Base-by-base conservation (phyloP, 257 asterid species). In the Fraxinus cuspidata region DNA sequence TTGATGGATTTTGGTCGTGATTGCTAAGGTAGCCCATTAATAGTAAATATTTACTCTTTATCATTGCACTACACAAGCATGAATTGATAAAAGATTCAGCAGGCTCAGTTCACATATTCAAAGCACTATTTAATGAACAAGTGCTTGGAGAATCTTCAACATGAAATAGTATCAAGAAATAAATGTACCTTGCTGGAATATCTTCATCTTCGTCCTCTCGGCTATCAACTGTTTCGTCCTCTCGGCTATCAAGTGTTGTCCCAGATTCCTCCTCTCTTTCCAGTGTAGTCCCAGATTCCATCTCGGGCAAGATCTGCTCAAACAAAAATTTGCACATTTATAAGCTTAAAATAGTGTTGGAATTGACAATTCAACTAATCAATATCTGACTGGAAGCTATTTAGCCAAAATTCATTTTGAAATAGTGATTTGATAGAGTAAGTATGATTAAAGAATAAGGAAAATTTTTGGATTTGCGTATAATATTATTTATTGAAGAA, bases 141-240 rank as follows among this genome's bases (percentile, higher is more conserved):
- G 16, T 42, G 16, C 18, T 5, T 42, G 18, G 51, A 42, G n/a
- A 47, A 15, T 9, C 25, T 56, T 56, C 28, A 56, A 56, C 7
- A 7, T n/a, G 66, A 56, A 56, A 19, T 19, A 5, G 29, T 21
- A 58, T 21, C 28, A 58, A 7, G 29, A n/a, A 21, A 56, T 56
- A 19, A n/a, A 58, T n/a, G 13, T 58, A 67, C 78, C 35, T 79
- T 66, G 12, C 19, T 66, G 75, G 28, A 8, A 25, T 34, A 32
- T 7, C 28, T 2, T 65, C 70, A 32, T 13, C 7, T 11, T 71
- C 18, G 15, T 32, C 32, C 2, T 71, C 35, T 0, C 29, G 42
- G 18, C 2, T 25, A 38, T 27, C 69, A 11, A 23, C 8, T 63
- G 69, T 11, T 63, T 70, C 35, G 16, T 71, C 34, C 0, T 60